Conservation (phyloP, 495 filamentous ascomycete species). For the Clavariopsis aquatica region DNA sequence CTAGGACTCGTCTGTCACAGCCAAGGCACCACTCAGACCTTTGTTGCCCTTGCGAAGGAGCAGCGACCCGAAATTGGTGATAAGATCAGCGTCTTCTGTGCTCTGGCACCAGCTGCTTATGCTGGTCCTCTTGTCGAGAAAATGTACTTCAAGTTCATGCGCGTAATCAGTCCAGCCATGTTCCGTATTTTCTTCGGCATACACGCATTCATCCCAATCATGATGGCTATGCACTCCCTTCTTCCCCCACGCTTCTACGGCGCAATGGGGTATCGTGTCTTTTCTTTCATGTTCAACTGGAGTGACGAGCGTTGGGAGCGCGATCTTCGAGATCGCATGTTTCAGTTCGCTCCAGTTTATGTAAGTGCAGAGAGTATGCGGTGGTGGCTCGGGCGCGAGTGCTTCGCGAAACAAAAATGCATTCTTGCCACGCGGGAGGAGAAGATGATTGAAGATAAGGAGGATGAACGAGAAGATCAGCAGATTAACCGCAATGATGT, state of each 20-base stretch:
- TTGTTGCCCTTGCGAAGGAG: slow-evolving; percentile 87
- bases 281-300: slow-evolving; percentile 90
- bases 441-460: slow-evolving; percentile 58
- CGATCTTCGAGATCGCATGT: slow-evolving; percentile 76
- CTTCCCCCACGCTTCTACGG: slow-evolving; percentile 73
- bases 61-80: slow-evolving; percentile 86
- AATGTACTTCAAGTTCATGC: slow-evolving; percentile 93
- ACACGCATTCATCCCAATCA: slow-evolving; percentile 91
- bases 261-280: slow-evolving; percentile 85
- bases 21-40: slow-evolving; percentile 88
- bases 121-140: slow-evolving; percentile 84
- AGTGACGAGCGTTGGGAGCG: slow-evolving; percentile 83
- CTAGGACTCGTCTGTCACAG: slow-evolving; percentile 83
- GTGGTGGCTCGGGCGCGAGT: slow-evolving; percentile 92
- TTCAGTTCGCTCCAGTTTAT: slow-evolving; percentile 89
- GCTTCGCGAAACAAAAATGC: slow-evolving; percentile 89
- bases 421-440: slow-evolving; percentile 79
- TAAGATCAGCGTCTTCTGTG: slow-evolving; percentile 88
- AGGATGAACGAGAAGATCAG: slow-evolving; percentile 55
- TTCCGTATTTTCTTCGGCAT: slow-evolving; percentile 89
- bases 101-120: slow-evolving; percentile 87
- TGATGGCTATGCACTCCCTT: slow-evolving; percentile 78
- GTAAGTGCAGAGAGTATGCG: slow-evolving; percentile 88
- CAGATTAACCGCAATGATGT: slow-evolving; percentile 38
- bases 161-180: slow-evolving; percentile 67